Base-by-base conservation (phyloP, 352 stramenopile genomes). In the Phytophthora crassamura region DNA sequence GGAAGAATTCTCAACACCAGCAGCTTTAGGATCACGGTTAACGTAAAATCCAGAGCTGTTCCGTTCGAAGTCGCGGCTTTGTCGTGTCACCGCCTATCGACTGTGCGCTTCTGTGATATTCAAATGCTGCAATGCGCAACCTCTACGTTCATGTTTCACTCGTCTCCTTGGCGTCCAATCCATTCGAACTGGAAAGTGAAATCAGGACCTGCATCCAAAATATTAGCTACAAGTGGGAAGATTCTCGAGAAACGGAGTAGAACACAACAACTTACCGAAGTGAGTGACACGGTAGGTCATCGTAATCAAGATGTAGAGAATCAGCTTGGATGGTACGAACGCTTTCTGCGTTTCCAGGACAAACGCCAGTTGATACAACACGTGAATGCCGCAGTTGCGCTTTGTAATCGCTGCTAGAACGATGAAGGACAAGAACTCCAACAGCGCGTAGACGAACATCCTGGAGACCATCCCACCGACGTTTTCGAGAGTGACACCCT, bases 391-490 rank as follows among this genome's bases (percentile, higher is more conserved):
- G 22, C 60, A 59, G 11, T 63, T 53, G 20, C 62, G 53, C 42
- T 64, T 67, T 11, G 61, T 40, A 16, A 67, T 16, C 5, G 52
- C 10, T 4, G 34, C 51, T 11, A 75, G 62, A 0, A 56, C n/a
- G 3, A 65, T 10, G 5, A 75, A 46, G 1, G 67, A 69, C 4
- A 34, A 33, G 2, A 72, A 10, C 43, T 75, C 67, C 8, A 72
- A 16, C 10, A 52, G 5, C 5, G 57, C 56, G 41, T 66, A 66
- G 20, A 64, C 25, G 10, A 49, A 43, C 20, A 75, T 47, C 40
- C 48, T 60, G 7, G 42, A 46, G 4, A 71, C 50, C 30, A 53
- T 59, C 2, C 16, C 18, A 3, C 39, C 41, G 8, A 66, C 38
- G 11, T 25, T 43, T 7, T 48, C 34, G 7, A 11, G 9, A 2